phyloP scores from a whole-genome alignment of 441 rosid genomes.

The Pelargonium fulgidum region DNA sequence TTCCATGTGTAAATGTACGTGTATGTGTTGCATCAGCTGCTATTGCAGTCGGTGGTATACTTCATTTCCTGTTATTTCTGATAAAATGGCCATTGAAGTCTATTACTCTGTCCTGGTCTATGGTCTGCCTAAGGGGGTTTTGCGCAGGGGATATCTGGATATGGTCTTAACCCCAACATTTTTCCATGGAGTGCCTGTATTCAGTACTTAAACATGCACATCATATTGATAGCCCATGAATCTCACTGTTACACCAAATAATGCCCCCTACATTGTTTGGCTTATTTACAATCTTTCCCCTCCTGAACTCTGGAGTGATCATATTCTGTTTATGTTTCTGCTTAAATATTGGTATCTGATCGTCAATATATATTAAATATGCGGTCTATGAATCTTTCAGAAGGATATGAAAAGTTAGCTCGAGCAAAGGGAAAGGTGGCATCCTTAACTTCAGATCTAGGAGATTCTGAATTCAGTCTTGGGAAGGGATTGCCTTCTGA shows the following conservation, averaged over 20 bases:
- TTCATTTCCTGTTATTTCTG: not conserved
- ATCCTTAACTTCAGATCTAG: constrained; percentile 18
- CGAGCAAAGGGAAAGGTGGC: constrained; percentile 41
- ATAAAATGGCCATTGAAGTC: not conserved
- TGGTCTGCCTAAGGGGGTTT: not conserved
- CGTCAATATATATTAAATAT: not conserved
- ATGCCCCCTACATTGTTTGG: not conserved
- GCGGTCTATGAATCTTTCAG: constrained; percentile 29
- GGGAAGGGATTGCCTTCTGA: constrained; percentile 24
- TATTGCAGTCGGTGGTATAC: too few relatives aligned
- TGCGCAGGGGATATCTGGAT: not conserved
- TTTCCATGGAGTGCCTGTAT: not conserved
- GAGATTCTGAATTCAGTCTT: constrained; percentile 16
- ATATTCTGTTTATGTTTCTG: not conserved
- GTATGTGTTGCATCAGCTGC: too few relatives aligned
- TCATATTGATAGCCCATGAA: not conserved
- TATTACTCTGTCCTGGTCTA: not conserved
- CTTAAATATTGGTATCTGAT: not conserved
- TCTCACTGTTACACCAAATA: not conserved
- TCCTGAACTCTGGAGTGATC: too few relatives aligned
- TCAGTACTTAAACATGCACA: not conserved
- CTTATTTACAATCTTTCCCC: not conserved
- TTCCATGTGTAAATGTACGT: too few relatives aligned
- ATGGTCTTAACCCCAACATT: not conserved
- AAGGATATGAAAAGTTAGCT: constrained; percentile 74